Base-by-base conservation (phyloP, 2,329 filamentous ascomycete species). In the Tothia fuscella region DNA sequence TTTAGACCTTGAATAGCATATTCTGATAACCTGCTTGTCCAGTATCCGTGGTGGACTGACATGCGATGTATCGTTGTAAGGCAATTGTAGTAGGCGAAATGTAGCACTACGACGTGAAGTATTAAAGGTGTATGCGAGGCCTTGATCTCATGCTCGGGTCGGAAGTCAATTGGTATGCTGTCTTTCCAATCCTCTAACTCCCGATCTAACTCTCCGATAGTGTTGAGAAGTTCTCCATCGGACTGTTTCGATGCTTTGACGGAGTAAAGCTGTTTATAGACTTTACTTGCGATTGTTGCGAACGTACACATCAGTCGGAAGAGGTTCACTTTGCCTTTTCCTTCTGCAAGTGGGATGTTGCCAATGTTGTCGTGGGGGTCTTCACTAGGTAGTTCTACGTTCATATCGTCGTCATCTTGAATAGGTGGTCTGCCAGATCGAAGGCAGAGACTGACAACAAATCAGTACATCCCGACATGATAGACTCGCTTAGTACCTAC, bases 21-120 rank as follows among this genome's bases (percentile, higher is more conserved):
- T 54, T 96, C 89, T 28, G 88, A 93, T 30, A 98, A 65, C 28
- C 91, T 77, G 55, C 85, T 95, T 1, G 89, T 96, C 91, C 91
- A 98, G 63, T 94, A 95, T 12, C 91, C 91, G 56, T 95, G 88
- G 53, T 96, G 91, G 22, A 96, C 83, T 31, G 86, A 93, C 91
- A 96, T 98, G 39, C 91, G 84, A 59, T 98, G 91, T 49, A 98
- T 95, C 0, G 91, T 98, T 1, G 89, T 95, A 39, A 98, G 65
- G 53, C 88, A 95, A 59, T 98, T 98, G 67, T 96, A 96, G 62
- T 98, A 98, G 2, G 86, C 81, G 54, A 98, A 93, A 59, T 98
- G 91, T 44, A 98, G 67, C 58, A 94, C 85, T 46, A 94, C 88
- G 40, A 98, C 78, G 50, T 96, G 89, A 16, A 98, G 68, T 16